These are phyloP conservation scores for Coniochaeta sp. DNA, from an alignment of 2,329 filamentous ascomycete genomes.

Conservation along the genomic window DNA sequence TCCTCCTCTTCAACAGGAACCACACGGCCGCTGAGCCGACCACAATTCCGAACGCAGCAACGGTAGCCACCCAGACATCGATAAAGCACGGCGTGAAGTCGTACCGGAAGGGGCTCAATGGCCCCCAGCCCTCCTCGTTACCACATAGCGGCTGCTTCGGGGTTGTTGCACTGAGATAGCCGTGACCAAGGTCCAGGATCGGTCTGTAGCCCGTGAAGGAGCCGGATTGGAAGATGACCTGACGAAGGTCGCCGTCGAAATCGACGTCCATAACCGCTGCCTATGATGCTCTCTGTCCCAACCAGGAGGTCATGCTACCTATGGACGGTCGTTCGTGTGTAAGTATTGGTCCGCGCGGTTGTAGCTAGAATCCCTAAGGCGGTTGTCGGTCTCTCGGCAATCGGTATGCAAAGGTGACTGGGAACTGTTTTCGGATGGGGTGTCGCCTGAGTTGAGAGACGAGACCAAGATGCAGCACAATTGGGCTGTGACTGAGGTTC, in stretches of 20 bases:
- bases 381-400: not conserved
- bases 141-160: constrained; percentile 71
- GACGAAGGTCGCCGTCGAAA: constrained; percentile 26
- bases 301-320: constrained; percentile 1
- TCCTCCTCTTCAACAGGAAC: constrained; percentile 67
- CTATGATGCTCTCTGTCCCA: not conserved
- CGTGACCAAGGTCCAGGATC: constrained; percentile 40
- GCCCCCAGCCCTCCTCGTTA: constrained; percentile 92
- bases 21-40: constrained; percentile 71
- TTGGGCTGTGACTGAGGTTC: not conserved
- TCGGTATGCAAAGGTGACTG: not conserved
- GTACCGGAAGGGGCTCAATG: constrained; percentile 76
- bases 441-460: not conserved
- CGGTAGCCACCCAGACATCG: constrained; percentile 76
- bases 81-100: constrained; percentile 98
- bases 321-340: not conserved
- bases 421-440: not conserved
- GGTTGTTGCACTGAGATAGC: constrained; percentile 51
- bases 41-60: constrained; percentile 73
- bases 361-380: not conserved
- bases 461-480: not conserved
- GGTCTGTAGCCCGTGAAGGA: constrained; percentile 54
- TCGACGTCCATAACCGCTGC: constrained; percentile 28
- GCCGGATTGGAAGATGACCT: constrained; percentile 45
- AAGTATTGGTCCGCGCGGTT: not conserved